These are phyloP conservation scores for Phaeoacremonium minimum DNA, from an alignment of 2,329 filamentous ascomycete species.

Conservation along the genomic window DNA sequence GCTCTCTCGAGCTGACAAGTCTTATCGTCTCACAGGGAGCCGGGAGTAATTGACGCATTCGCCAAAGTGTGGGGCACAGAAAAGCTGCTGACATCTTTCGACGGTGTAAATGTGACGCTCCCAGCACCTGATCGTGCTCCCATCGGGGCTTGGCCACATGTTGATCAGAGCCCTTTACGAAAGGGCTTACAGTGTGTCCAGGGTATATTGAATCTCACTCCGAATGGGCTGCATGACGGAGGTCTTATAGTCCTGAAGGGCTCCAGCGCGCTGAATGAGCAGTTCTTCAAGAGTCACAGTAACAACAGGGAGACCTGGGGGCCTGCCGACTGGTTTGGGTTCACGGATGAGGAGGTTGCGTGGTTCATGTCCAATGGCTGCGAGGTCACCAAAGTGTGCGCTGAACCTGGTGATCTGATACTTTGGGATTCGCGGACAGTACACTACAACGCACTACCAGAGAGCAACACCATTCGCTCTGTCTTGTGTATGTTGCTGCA, in stretches of 20 bases:
- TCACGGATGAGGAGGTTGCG: constrained; percentile 21
- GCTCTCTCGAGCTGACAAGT: too few species aligned
- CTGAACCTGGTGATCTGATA: constrained; percentile 29
- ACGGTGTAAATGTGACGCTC: constrained; percentile 31
- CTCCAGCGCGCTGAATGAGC: constrained; percentile 20
- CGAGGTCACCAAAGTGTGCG: constrained; percentile 24
- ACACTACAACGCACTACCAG: constrained; percentile 13
- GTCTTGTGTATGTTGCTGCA: constrained; percentile 3
- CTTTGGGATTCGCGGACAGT: constrained; percentile 29
- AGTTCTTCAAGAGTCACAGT: constrained; percentile 24
- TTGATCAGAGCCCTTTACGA: constrained; percentile 21
- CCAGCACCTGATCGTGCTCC: constrained; percentile 21
- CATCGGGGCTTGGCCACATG: constrained; percentile 27
- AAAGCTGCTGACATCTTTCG: constrained; percentile 29
- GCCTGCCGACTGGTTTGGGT: constrained; percentile 21
- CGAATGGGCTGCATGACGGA: constrained; percentile 28
- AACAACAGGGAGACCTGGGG: constrained; percentile 16
- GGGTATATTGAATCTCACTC: constrained; percentile 22
- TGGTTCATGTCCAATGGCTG: constrained; percentile 24
- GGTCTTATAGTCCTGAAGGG: constrained; percentile 27
- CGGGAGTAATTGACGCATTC: constrained; percentile 29
- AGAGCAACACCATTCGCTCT: constrained; percentile 2
- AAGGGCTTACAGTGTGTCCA: constrained; percentile 22
- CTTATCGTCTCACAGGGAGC: too few species aligned
- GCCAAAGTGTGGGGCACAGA: constrained; percentile 29